A percentile compares a stretch with the other conserved stretches of the same genome.
phyloP scores from a whole-genome alignment of 257 asterid species.

The Solanum tarijense region DNA sequence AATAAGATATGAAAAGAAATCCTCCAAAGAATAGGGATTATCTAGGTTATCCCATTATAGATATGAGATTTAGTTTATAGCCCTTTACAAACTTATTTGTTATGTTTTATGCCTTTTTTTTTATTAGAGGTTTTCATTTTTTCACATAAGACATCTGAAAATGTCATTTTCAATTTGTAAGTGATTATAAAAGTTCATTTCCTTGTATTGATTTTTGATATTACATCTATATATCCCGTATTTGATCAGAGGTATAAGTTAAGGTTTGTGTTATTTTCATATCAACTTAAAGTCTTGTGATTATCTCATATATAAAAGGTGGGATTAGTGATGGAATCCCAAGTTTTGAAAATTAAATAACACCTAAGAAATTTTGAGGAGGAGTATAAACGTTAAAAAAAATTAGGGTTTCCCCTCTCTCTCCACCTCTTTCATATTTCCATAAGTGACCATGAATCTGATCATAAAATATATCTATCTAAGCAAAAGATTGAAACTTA shows the following conservation, averaged over 20 bases:
- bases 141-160: not conserved
- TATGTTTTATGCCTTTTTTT: not conserved
- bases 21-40: not conserved
- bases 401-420: not conserved
- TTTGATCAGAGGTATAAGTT: not conserved
- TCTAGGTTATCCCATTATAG: not conserved
- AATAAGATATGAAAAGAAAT: not conserved
- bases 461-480: not conserved
- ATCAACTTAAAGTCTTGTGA: not conserved
- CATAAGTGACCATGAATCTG: not conserved
- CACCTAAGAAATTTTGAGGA: not conserved
- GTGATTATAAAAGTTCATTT: not conserved
- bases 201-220: not conserved
- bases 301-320: not conserved
- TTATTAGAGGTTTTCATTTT: not conserved
- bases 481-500: not conserved
- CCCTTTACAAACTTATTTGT: not conserved
- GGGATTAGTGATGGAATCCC: not conserved
- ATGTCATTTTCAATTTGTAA: not conserved
- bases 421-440: too few species aligned
- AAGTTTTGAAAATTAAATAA: not conserved
- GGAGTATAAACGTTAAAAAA: not conserved
- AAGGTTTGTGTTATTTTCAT: not conserved
- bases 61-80: not conserved
- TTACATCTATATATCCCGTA: not conserved